phyloP scores from a whole-genome alignment of 2,329 filamentous ascomycete genomes.

The Aspergillus novofumigatus region DNA sequence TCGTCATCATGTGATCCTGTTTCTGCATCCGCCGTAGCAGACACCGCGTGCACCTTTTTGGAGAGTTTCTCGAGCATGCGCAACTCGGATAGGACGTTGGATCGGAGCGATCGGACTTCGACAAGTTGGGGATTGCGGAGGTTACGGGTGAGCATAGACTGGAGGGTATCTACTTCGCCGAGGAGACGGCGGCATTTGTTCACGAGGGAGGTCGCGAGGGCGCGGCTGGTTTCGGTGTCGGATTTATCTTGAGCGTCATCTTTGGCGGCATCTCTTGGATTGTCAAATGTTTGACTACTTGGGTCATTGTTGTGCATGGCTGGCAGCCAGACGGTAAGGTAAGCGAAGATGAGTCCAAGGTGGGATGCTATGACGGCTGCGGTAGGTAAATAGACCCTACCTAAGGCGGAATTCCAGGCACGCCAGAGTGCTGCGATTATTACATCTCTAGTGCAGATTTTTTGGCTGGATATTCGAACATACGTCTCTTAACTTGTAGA shows the following conservation, averaged over 20 bases:
- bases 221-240: constrained; percentile 8
- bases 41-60: constrained; percentile 18
- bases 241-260: background rate
- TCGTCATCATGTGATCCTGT: constrained; percentile 14
- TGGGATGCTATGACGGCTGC: background rate
- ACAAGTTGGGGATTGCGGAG: constrained; percentile 45
- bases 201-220: constrained; percentile 30
- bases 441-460: background rate
- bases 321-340: background rate
- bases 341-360: background rate
- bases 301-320: background rate
- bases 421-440: background rate
- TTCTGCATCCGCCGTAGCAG: constrained; percentile 13
- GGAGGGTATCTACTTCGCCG: constrained; percentile 44
- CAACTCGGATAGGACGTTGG: constrained; percentile 46
- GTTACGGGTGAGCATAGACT: constrained; percentile 36
- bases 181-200: constrained; percentile 40
- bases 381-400: background rate
- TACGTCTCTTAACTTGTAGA: background rate
- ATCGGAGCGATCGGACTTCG: constrained; percentile 49
- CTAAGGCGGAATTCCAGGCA: background rate
- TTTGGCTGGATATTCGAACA: background rate
- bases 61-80: constrained; percentile 44
- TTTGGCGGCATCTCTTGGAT: background rate
- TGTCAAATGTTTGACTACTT: background rate